These are phyloP conservation scores for Zygnema cylindricum DNA, from an alignment of 139 green algal genomes.

Conservation along the genomic window DNA sequence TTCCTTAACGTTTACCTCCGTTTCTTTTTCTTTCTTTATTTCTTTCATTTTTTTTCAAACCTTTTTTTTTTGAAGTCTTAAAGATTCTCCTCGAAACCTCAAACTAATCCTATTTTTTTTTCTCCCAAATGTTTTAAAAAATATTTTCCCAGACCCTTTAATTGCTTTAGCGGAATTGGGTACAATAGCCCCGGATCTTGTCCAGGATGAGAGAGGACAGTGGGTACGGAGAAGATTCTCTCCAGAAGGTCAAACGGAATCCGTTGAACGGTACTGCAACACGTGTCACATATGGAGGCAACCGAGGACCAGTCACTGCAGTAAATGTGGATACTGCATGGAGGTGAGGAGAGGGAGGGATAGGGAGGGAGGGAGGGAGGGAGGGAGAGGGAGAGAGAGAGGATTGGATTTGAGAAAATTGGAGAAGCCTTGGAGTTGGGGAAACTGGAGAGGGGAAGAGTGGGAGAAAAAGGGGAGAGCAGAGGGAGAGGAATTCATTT, in stretches of 20 bases:
- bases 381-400: too few species aligned
- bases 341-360: too few species aligned
- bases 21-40: background rate
- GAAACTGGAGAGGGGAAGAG: too few species aligned
- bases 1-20: background rate
- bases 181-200: background rate
- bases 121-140: too few species aligned
- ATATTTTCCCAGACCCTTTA: conserved; percentile 28
- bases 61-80: too few species aligned
- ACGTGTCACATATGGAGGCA: conserved; percentile 81
- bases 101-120: too few species aligned
- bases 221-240: conserved; percentile 22
- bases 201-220: conserved; percentile 36
- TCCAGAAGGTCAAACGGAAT: background rate
- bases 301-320: conserved; percentile 72
- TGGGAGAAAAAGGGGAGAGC: too few species aligned
- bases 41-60: background rate
- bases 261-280: conserved; percentile 68
- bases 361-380: too few species aligned
- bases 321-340: conserved; percentile 75
- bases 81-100: too few species aligned
- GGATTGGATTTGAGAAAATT: too few species aligned
- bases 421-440: too few species aligned
- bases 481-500: too few species aligned
- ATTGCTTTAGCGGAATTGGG: conserved; percentile 39